Base-by-base conservation (phyloP, 805 yeast genomes). In the Brettanomyces sp. region DNA sequence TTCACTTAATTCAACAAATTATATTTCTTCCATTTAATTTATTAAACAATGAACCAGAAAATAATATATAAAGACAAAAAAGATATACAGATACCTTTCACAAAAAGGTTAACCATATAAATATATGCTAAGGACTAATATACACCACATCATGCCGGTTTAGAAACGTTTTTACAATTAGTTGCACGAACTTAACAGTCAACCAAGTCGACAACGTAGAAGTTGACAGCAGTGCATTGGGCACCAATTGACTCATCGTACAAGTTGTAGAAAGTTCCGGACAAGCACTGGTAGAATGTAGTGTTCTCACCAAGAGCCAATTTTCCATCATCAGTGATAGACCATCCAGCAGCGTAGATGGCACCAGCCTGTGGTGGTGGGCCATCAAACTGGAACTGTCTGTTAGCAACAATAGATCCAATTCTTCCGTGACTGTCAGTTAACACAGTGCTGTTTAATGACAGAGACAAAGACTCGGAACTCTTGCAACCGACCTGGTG, bases 341-440 rank as follows among this genome's bases (percentile, higher is more conserved):
- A 67, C 77, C 77, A 72, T 48, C 77, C 76, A 47, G 73, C 75
- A 54, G 77, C 77, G 55, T 72, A 68, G 45, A 70, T 70, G 40
- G 77, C 69, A 63, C 77, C 77, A 44, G 76, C 81, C 65, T 77
- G 82, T 52, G 81, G 81, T 63, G 80, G 80, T 47, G 80, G 80
- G 58, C 81, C 81, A 58, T 77, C 82, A 56, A 77, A 77, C 65
- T 77, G 82, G 74, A 77, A 76, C 64, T 77, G 82, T 68, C 77
- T 70, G 75, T 75, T 75, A 49, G 80, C 78, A 54, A 76, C 80
- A 63, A 76, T 75, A 39, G 80, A 73, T 53, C 80, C 80, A 49
- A 76, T 64, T 71, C 80, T 73, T 49, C 76, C 77, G 43, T 61
- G 47, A 22, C 66, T 51, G 55, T 76, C 80, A 18, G 59, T 68